Evolutionary conservation across 176 grass and related monocot genomes (phyloP), one percentile per base, ranked within the genome.

Genomic region (Raddia distichophylla): DNA sequence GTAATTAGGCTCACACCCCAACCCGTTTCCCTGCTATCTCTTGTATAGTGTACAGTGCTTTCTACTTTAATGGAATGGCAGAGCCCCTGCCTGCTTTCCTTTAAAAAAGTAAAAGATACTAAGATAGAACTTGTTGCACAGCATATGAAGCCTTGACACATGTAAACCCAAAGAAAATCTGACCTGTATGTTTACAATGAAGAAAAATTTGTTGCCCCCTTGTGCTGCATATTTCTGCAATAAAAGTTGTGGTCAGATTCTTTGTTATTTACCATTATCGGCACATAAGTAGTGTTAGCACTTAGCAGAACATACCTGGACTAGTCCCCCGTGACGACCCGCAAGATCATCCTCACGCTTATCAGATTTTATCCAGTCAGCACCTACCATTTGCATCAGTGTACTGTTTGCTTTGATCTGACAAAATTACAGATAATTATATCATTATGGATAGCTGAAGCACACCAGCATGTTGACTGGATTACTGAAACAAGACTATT

Each of bases 351-450:
- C 97, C 88, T 99, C 97, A 67, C 93, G 97, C 74, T 93, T 99
- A 67, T 95, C 85, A 58, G 97, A 99, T 70, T 91, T 93, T 82
- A 99, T 89, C 97, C 97, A 99, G 80, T 99, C 97, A 67, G 97
- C 97, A 72, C 85, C 97, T 42, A 99, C 87, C 97, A 99, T 93
- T 86, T 99, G 93, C 97, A 99, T 99, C 73, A 95, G 83, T 51
- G 97, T 99, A 86, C 22, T 90, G 78, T 83, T 90, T 75, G 97
- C 97, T 58, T 93, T 99, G 71, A 91, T 93, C 97, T 99, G 86
- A 76, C 18, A 43, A 80, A 67, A 51, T 74, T 68, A 68, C 52
- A 86, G 32, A 69, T 37, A 82, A 77, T 59, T 66, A n/a, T 15
- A 78, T 54, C 67, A 33, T 78, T 77, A 89, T 62, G 27, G 57